Base-by-base conservation (phyloP, 805 yeast genomes). In the Nakazawaea wyomingensis region DNA sequence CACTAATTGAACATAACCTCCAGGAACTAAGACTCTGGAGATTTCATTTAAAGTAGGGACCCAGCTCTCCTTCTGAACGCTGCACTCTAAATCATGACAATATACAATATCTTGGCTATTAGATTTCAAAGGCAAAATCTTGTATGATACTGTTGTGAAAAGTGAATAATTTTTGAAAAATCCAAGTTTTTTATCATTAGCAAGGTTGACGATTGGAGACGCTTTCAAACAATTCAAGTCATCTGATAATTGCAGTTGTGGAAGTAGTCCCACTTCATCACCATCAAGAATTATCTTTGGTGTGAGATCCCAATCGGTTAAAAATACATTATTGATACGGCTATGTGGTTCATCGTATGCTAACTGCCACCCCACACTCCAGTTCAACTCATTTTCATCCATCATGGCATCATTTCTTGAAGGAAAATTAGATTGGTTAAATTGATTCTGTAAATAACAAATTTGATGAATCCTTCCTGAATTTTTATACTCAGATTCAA, bases 1-100 rank as follows among this genome's bases (percentile, higher is more conserved):
- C 11, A 51, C 46, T 9, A 64, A 46, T 44, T 60, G 63, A 11
- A 62, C 34, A 31, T 41, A 47, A 5, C 66, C 69, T 5, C 53
- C 53, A 3, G 60, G 60, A 36, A 54, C 57, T 29, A 64, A 42
- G 4, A 62, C 51, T 37, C 69, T 39, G 10, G 52, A 41, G 41
- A 60, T 52, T 43, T 64, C 69, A 5, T 33, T 39, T 5, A 64
- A 45, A 1, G 57, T 49, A 0, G 45, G 33, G 0, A 24, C 10
- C 26, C 61, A 41, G 19, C 55, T 57, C 4, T 37, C 30, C 21
- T 50, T 52, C 19, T 43, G 41, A 6, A 51, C 52, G 1, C 53
- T 29, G 17, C 54, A 35, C 3, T 52, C 27, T 6, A 60, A 49
- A 45, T 62, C 67, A 1, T 61, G 55, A 40, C 55, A 51, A 28